phyloP scores from a whole-genome alignment of 106 monocot species.

The Platanthera guangdongensis region DNA sequence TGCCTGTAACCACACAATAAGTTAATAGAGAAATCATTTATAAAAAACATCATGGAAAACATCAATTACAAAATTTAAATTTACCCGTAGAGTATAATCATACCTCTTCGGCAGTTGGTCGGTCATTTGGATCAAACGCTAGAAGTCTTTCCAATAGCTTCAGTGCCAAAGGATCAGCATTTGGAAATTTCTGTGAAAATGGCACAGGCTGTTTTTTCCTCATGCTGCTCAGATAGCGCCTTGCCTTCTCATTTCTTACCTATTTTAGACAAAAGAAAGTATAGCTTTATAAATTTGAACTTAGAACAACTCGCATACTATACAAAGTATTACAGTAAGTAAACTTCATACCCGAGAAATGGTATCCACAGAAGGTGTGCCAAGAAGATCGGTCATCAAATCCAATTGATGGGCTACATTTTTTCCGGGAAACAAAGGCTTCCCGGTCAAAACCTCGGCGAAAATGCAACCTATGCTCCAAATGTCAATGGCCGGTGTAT shows the following conservation, averaged over 20 bases:
- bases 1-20: slow-evolving; percentile 33
- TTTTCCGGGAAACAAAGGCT: slow-evolving; percentile 92
- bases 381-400: slow-evolving; percentile 79
- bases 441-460: slow-evolving; percentile 87
- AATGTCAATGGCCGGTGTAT: slow-evolving; percentile 88
- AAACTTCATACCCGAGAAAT: slow-evolving; percentile 57
- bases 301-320: neutral
- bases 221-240: slow-evolving; percentile 75
- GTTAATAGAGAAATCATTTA: neutral
- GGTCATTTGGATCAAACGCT: slow-evolving; percentile 85
- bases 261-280: slow-evolving; percentile 8
- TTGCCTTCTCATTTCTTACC: slow-evolving; percentile 90
- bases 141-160: slow-evolving; percentile 77
- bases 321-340: neutral
- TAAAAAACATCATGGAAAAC: neutral
- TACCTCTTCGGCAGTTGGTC: slow-evolving; percentile 88
- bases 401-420: slow-evolving; percentile 86
- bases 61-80: neutral
- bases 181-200: slow-evolving; percentile 77
- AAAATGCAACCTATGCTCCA: slow-evolving; percentile 99
- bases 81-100: neutral
- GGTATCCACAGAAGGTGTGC: slow-evolving; percentile 80
- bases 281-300: neutral
- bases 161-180: slow-evolving; percentile 71
- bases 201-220: slow-evolving; percentile 65